phyloP scores from a whole-genome alignment of 2,329 filamentous ascomycete genomes.

The Neophaeococcomyces mojaviensis region DNA sequence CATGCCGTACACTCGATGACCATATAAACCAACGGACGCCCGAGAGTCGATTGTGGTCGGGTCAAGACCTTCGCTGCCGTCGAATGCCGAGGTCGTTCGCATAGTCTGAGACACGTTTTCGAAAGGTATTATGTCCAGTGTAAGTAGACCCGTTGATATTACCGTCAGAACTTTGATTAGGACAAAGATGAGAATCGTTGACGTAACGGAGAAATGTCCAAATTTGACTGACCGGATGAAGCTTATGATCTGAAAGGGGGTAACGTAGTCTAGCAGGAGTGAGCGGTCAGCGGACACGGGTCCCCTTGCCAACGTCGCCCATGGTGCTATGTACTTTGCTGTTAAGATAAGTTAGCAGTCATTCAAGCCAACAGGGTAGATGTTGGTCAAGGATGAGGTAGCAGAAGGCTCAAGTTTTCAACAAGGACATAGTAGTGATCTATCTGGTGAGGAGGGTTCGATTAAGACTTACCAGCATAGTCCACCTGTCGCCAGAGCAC shows the following conservation, averaged over 20 bases:
- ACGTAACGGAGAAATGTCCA: conserved; percentile 12
- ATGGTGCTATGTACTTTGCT: conserved; percentile 16
- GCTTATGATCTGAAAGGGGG: conserved; percentile 12
- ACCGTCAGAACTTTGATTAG: conserved; percentile 16
- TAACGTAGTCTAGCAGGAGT: conserved; percentile 17
- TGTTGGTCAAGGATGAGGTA: background rate
- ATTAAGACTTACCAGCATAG: conserved; percentile 8
- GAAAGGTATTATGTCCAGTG: conserved; percentile 8
- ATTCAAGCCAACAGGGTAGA: background rate
- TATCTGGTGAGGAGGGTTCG: no score
- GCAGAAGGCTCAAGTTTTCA: no score
- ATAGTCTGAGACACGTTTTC: conserved; percentile 9
- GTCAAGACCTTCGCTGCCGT: conserved; percentile 10
- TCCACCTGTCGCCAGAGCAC: conserved; percentile 19
- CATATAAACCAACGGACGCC: conserved; percentile 12
- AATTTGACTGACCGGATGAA: conserved; percentile 12
- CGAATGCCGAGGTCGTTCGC: conserved; percentile 13
- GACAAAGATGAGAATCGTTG: conserved; percentile 13
- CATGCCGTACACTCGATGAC: conserved; percentile 12
- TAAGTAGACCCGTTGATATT: conserved; percentile 15
- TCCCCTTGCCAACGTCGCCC: conserved; percentile 15
- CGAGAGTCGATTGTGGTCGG: conserved; percentile 13
- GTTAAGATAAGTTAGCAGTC: no score
- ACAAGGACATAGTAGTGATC: no score
- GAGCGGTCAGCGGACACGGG: conserved; percentile 14